Evolutionary conservation across 345 rosid genomes (phyloP), one percentile per base, ranked within the genome.

Genomic region (Citrus australasica): DNA sequence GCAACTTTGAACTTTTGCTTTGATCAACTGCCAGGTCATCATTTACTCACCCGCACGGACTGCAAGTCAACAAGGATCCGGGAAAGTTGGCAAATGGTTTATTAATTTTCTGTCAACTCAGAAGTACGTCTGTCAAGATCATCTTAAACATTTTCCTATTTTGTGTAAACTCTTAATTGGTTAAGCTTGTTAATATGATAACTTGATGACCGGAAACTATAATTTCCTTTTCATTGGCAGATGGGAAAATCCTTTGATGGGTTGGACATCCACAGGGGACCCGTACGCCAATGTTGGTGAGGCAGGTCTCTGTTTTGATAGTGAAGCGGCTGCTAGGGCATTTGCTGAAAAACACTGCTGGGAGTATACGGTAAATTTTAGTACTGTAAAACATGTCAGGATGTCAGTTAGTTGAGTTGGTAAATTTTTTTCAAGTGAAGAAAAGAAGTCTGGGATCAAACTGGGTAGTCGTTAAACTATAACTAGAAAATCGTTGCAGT

Each of bases 231-330:
- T 5, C 27, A 11, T 76, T 59, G 65, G 72, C 30, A 96, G 98
- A 90, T 96, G 98, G 98, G 98, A 96, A 89, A 94, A 96, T 83
- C 97, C 99, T 35, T 86, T 94, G 91, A 96, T 96, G 98, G 97
- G 98, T 21, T 96, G 99, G 98, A 96, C 97, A 79, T 96, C 99
- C 25, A 94, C 99, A 8, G 99, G 99, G 27, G 98, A 96, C 17
- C 97, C 99, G 32, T 96, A 96, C 79, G 93, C 97, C 37, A 84
- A 96, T 89, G 99, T 96, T 33, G 99, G 98, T 37, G 99, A 96
- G 83, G 79, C 97, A 30, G 95, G 81, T 56, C 90, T 96, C 69
- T 9, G 67, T 82, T 96, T 96, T 78, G 95, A 89, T 63, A 90
- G 93, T 13, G 90, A 88, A 83, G 97, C 84, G 77, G 93, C 90